Evolutionary conservation across 371 early-diverging fungal species (phyloP), one percentile per base, ranked within the genome.

Genomic region (Cokeromyces recurvatus): DNA sequence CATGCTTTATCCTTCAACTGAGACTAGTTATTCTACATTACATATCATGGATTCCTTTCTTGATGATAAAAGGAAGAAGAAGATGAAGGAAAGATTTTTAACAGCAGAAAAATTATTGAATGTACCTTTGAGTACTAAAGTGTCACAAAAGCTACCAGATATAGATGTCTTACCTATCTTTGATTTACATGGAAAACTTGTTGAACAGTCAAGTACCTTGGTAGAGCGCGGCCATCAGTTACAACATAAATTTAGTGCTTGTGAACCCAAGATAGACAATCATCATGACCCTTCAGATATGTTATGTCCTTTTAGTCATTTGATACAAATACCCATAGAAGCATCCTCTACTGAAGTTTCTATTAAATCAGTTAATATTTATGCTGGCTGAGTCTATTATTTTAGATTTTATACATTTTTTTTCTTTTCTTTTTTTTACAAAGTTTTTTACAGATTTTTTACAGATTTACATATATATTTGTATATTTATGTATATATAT

Each of bases 1-100:
- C 12, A 72, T 82, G 78, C 57, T 82, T 1, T 84, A 81, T 49
- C 84, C 84, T 35, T 68, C 75, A 45, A 68, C 59, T 51, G 59
- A 69, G 35, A 57, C 55, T 10, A 81, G 82, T 16, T 59, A 80
- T 23, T 77, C 77, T 4, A 82, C 81, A 25, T 55, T 65, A 57
- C 78, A 79, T 60, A 50, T 79, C 22, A n/a, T n/a, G n/a, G n/a
- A n/a, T n/a, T n/a, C n/a, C n/a, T n/a, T n/a, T n/a, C n/a, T n/a
- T n/a, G n/a, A n/a, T n/a, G 83, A 82, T 24, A 50, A 66, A 34
- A 64, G 65, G 14, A 64, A 61, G 14, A 75, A 77, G 41, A n/a
- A 25, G 7, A 36, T 69, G 22, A 51, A 61, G 20, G 67, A 65
- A 12, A 59, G 63, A 22, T 60, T 64, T 41, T 53, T 60, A 25